Evolutionary conservation across 2,329 filamentous ascomycete species (phyloP), one percentile per base, ranked within the genome.

Genomic region (Trichophyton rubrum): DNA sequence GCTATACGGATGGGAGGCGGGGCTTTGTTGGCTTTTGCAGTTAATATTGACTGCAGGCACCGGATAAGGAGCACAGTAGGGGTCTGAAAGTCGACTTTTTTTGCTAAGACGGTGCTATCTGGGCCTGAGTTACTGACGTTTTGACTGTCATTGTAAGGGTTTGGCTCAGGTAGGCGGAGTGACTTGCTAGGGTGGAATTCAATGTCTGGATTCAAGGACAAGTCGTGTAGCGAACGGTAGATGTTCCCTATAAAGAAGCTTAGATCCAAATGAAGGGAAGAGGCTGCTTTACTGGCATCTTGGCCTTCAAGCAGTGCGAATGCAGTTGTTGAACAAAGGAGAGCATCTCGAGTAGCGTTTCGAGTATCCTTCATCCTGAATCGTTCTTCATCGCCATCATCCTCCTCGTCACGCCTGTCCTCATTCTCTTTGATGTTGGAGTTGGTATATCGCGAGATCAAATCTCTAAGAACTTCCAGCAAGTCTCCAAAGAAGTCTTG

Each of bases 401-500:
- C 79, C 1, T 72, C 75, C 9, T 78, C 76, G 30, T 70, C 69
- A 9, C 72, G 71, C 2, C 75, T 71, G 9, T 76, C 72, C 7
- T 75, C 73, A 1, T 76, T 68, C 13, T 73, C 73, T n/a, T 73
- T 72, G 2, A 78, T 79, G 15, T 80, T 77, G 61, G 78, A 73
- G 17, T 74, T 69, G 13, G 71, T 67, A 20, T 69, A 67, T 66
- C 91, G 84, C 3, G 84, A 83, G 67, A 97, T 92, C 51, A 99
- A 82, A 65, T 99, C 93, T 73, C 95, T 95, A 43, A 99, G 79
- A 0, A 90, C 92, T 74, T 97, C 93, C 9, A 99, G 82, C 33
- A 99, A 80, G 70, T 99, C 93, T 30, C 92, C 93, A 68, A 99
- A 99, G 78, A 99, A 97, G 71, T 99, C 90, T 70, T 99, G 90